Evolutionary conservation across 2,329 filamentous ascomycete species (phyloP), one percentile per base, ranked within the genome.

Genomic region (Fusarium sp.): DNA sequence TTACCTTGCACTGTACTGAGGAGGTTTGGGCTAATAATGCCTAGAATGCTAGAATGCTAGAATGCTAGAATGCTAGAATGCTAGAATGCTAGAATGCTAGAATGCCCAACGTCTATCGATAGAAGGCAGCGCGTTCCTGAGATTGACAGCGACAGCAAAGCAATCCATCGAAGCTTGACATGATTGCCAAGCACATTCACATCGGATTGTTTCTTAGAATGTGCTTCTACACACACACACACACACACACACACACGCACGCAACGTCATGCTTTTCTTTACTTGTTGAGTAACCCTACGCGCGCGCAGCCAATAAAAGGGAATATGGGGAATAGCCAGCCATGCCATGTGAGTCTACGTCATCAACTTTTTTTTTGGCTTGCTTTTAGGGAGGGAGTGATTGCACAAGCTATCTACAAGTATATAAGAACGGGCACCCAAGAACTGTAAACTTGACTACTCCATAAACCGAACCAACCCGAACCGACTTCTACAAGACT

Each of bases 281-380:
- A 33, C 55, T 36, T 14, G 45, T 52, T 45, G 36, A 58, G 53
- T 27, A 47, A 49, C 53, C 23, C 25, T 44, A 47, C 44, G 47
- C 35, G 42, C 44, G 47, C 35, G 42, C 37, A 63, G 58, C 64
- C 64, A 67, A 67, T 68, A 61, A 48, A 59, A 9, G n/a, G 15
- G 36, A 48, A 45, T 52, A 46, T 44, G 38, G 29, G 29, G 53
- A 41, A 52, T 59, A 25, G 23, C 23, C 46, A 47, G 52, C 25
- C 27, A 33, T 38, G 50, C 51, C 54, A 66, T 69, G 67, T 66
- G 67, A 70, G 67, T 61, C 67, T 54, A 69, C 67, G 67, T 69
- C 67, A 69, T 69, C 65, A 56, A 55, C 60, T 59, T 19, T 42
- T 59, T 59, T 42, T 49, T 37, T 51, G 45, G 55, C 53, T 57